Base-by-base conservation (phyloP, 352 stramenopile species). In the Phytopythium cucurbitacearum region DNA sequence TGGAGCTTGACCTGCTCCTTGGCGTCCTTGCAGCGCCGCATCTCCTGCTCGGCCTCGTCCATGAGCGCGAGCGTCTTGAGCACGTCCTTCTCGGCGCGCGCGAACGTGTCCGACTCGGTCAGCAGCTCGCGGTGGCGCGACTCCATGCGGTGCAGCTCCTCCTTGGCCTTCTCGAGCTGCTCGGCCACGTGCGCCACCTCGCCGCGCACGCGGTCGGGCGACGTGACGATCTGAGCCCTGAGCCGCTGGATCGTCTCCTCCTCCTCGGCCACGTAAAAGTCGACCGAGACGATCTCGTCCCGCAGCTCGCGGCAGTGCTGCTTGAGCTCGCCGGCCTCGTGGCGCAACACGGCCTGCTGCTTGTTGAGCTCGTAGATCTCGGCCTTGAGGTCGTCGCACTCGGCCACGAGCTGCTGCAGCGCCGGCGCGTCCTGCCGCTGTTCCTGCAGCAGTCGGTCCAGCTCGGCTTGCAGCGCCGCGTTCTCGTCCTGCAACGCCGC, bases 301-400 rank as follows among this genome's bases (percentile, higher is more conserved):
- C 94, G 86, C 41, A 98, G 63, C 48, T 88, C 67, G 37, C 81
- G 85, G 58, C 83, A 80, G 56, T 82, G 69, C 40, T 59, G 71
- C 54, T 97, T 96, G 33, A 97, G 67, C 56, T 85, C 69, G 40
- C 67, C 67, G 5, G 68, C 88, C 60, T 98, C 80, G 60, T 95
- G 80, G 36, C 82, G 78, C 56, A 97, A 76, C 9, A 89, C 73
- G 0, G 89, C 75, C 60, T 98, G 95, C 15, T 89, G 64, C 53
- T 89, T 89, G 59, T 98, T 98, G 32, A 96, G 71, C 46, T 72
- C 68, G 38, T 96, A 85, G 64, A 98, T 98, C 48, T 97, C 80
- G 6, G 60, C 61, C 54, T 97, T 89, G 2, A 97, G 67, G 35
- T 85, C 69, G n/a, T 71, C 67, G 37, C 87, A 94, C 53, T 98